phyloP scores from a whole-genome alignment of 2,329 filamentous ascomycete genomes.

The Aaosphaeria pasadenensis region DNA sequence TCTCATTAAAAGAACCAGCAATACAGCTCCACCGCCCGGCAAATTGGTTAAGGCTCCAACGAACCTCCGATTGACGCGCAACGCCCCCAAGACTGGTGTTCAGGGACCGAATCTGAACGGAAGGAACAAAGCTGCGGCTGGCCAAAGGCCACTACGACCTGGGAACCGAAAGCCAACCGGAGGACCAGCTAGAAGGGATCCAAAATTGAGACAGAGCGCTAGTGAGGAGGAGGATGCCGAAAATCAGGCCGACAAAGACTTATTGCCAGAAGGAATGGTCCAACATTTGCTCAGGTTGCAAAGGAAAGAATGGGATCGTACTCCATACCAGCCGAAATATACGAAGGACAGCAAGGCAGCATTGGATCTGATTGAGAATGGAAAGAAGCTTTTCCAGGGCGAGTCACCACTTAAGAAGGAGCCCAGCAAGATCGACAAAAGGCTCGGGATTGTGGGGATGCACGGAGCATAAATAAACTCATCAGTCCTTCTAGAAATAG shows the following conservation, averaged over 20 bases:
- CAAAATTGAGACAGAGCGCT: background rate
- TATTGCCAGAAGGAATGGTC: slow-evolving; percentile 28
- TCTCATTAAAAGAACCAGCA: background rate
- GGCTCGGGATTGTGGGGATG: slow-evolving; percentile 31
- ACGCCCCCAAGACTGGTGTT: background rate
- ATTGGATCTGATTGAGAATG: slow-evolving; percentile 27
- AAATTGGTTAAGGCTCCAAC: slow-evolving; percentile 31
- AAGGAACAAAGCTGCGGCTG: too few relatives aligned
- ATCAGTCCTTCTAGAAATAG: too few relatives aligned
- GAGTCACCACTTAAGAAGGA: slow-evolving; percentile 25
- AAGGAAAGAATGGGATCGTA: slow-evolving; percentile 33
- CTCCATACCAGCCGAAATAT: slow-evolving; percentile 35
- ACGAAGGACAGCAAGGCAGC: slow-evolving; percentile 29
- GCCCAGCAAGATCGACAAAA: slow-evolving; percentile 26
- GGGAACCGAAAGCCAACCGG: background rate
- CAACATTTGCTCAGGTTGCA: slow-evolving; percentile 32
- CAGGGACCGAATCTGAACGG: slow-evolving; percentile 24
- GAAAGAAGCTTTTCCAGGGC: slow-evolving; percentile 30
- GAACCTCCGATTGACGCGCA: slow-evolving; percentile 18
- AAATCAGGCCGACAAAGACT: background rate
- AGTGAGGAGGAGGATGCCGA: slow-evolving; percentile 5
- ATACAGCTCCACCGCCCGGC: slow-evolving; percentile 7
- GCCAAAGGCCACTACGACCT: too few relatives aligned
- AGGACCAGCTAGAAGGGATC: background rate
- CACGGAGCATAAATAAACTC: slow-evolving; percentile 20